These are phyloP conservation scores for Diplodia scrobiculata DNA, from an alignment of 2,329 filamentous ascomycete genomes.

Conservation along the genomic window DNA sequence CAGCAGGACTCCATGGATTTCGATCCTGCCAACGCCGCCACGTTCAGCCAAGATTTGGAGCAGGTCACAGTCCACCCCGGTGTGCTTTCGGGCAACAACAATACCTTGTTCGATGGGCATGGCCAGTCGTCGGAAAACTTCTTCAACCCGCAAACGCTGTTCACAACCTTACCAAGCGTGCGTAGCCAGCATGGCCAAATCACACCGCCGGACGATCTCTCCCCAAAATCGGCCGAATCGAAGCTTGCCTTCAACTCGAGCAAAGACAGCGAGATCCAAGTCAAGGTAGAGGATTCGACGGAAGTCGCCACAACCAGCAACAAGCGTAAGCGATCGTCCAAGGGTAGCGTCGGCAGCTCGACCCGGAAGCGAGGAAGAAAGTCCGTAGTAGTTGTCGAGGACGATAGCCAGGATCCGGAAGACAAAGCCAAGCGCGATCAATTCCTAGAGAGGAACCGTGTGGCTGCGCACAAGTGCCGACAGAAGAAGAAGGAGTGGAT, in stretches of 20 bases:
- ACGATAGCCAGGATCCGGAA: conserved; percentile 10
- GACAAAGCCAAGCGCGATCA: conserved; percentile 18
- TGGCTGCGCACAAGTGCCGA: conserved; percentile 73
- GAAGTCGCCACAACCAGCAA: not conserved
- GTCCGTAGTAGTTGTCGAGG: not conserved
- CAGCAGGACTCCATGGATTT: not conserved
- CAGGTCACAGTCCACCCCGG: conserved; percentile 12
- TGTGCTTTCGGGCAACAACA: not conserved
- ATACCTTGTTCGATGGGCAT: not conserved
- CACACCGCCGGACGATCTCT: conserved; percentile 43
- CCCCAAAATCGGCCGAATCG: conserved; percentile 31
- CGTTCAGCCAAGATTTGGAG: not conserved
- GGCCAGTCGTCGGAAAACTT: not conserved
- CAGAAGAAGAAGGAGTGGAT: conserved; percentile 67
- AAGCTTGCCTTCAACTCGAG: not conserved
- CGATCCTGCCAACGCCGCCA: not conserved
- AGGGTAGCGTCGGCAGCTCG: not conserved
- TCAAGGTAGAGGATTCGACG: not conserved
- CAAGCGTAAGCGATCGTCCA: conserved; percentile 15
- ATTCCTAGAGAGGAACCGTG: conserved; percentile 66
- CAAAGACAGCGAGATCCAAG: not conserved
- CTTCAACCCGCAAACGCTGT: not conserved
- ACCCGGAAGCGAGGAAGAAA: conserved; percentile 21
- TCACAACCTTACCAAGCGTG: not conserved
- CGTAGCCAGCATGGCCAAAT: conserved; percentile 38